Percentiles rank a stretch among this genome's conserved stretches.
These are phyloP conservation scores for Yamadazyma spencermartinsiae DNA, from an alignment of 1,139 yeast species.

Conservation along the genomic window DNA sequence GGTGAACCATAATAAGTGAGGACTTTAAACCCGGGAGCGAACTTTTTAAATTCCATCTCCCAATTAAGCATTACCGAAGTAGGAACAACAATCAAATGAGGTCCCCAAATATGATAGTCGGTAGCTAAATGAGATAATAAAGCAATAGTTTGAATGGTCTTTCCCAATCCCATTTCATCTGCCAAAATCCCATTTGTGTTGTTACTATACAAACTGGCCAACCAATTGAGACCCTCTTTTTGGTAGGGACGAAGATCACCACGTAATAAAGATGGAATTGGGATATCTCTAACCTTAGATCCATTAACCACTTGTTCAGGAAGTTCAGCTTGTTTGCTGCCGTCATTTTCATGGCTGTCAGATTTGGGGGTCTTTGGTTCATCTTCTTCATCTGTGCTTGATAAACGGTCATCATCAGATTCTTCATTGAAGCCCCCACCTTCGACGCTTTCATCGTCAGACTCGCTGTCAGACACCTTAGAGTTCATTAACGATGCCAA, in stretches of 20 bases:
- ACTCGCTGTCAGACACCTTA: slow-evolving; percentile 19
- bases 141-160: slow-evolving; percentile 94
- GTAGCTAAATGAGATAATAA: slow-evolving; percentile 86
- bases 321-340: slow-evolving; percentile 19
- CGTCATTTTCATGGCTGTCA: slow-evolving; percentile 12
- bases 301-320: slow-evolving; percentile 44
- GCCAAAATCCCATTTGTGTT: slow-evolving; percentile 96
- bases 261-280: slow-evolving; percentile 63
- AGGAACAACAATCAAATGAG: slow-evolving; percentile 94
- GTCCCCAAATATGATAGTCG: slow-evolving; percentile 95
- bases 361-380: slow-evolving; percentile 33
- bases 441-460: slow-evolving; percentile 21
- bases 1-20: slow-evolving; percentile 98
- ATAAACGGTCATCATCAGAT: slow-evolving; percentile 22
- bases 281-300: slow-evolving; percentile 64
- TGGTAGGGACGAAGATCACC: slow-evolving; percentile 91
- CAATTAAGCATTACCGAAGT: slow-evolving; percentile 98
- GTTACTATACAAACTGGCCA: slow-evolving; percentile 89
- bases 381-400: slow-evolving; percentile 26
- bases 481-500: slow-evolving; percentile 23
- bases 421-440: slow-evolving; percentile 13
- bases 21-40: slow-evolving; percentile 97
- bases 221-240: slow-evolving; percentile 95
- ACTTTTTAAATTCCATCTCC: slow-evolving; percentile 99
- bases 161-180: slow-evolving; percentile 98